Percentiles rank a stretch among this genome's conserved stretches.
Conservation (phyloP, 805 yeast species). For the Sugiyamaella americana region DNA sequence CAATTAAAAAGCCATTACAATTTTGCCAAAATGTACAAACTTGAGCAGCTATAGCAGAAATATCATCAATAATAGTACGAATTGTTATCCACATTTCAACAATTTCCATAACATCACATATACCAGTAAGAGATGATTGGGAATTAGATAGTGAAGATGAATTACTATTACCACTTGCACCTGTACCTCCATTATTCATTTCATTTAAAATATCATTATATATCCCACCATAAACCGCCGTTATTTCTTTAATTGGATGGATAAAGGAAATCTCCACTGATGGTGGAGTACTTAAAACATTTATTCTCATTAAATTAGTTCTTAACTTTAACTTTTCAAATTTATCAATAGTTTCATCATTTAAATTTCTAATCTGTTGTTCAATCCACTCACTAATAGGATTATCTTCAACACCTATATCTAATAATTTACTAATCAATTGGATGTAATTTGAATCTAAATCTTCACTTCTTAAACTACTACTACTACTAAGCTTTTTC, state of each 20-base stretch:
- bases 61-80: constrained; percentile 37
- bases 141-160: constrained; percentile 14
- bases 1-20: constrained; percentile 49
- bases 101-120: constrained; percentile 49
- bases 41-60: constrained; percentile 35
- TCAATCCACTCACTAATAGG: constrained; percentile 62
- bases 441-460: constrained; percentile 32
- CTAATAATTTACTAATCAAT: constrained; percentile 48
- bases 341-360: constrained; percentile 36
- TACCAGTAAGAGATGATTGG: constrained; percentile 2
- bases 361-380: constrained; percentile 41
- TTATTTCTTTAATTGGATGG: constrained; percentile 14
- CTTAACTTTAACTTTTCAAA: constrained; percentile 33
- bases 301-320: constrained; percentile 20
- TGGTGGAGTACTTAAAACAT: constrained; percentile 22
- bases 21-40: constrained; percentile 49
- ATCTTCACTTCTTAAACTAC: constrained; percentile 1
- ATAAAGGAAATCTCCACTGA: constrained; percentile 26
- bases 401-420: constrained; percentile 56
- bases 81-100: constrained; percentile 56
- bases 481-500: constrained; percentile 37
- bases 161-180: constrained; percentile 14
- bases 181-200: neutral
- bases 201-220: neutral
- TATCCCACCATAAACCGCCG: neutral